A percentile compares a stretch with the other conserved stretches of the same genome.
Evolutionary conservation across 208 protist genomes (phyloP).

Genomic region (Leptomonas pyrrhocoris): DNA sequence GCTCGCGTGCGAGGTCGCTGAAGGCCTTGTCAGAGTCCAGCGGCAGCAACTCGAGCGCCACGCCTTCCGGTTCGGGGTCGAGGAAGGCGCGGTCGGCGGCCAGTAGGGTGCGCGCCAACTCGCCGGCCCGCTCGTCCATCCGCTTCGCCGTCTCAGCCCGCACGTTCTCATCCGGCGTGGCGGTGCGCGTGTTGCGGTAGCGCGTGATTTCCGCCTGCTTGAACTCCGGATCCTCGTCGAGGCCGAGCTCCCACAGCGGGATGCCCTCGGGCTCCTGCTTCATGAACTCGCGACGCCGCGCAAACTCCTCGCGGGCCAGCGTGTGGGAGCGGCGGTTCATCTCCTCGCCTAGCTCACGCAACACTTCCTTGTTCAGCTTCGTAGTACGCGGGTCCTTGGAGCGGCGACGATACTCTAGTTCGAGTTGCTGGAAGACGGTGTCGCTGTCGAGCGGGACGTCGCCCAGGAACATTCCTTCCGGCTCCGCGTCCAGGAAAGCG

Average conservation of each 20-base stretch:
- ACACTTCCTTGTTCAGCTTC: constrained; percentile 66
- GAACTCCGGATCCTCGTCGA: constrained; percentile 82
- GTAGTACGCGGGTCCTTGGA: constrained; percentile 51
- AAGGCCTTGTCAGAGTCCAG: constrained; percentile 75
- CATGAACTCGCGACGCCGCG: constrained; percentile 73
- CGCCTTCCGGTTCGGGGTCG: constrained; percentile 74
- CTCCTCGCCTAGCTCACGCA: constrained; percentile 63
- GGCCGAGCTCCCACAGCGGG: constrained; percentile 62
- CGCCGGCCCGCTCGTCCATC: constrained; percentile 54
- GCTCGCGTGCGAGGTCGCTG: constrained; percentile 58
- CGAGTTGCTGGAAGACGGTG: constrained; percentile 61
- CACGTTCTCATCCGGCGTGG: constrained; percentile 14
- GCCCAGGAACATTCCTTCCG: constrained; percentile 78
- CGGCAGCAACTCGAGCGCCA: constrained; percentile 72
- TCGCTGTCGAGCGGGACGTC: constrained; percentile 87
- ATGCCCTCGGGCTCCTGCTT: constrained; percentile 74
- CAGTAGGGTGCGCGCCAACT: constrained; percentile 63
- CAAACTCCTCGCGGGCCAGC: constrained; percentile 70
- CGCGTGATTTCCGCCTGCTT: constrained; percentile 72
- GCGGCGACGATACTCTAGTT: constrained; percentile 76
- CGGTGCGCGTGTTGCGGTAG: constrained; percentile 51
- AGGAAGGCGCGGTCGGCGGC: constrained; percentile 74
- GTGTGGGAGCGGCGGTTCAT: constrained; percentile 79
- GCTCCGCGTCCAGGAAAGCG: constrained; percentile 77
- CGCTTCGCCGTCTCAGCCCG: constrained; percentile 46